These are phyloP conservation scores for Micromonas commoda DNA, from an alignment of 139 green algal genomes.

Conservation along the genomic window DNA sequence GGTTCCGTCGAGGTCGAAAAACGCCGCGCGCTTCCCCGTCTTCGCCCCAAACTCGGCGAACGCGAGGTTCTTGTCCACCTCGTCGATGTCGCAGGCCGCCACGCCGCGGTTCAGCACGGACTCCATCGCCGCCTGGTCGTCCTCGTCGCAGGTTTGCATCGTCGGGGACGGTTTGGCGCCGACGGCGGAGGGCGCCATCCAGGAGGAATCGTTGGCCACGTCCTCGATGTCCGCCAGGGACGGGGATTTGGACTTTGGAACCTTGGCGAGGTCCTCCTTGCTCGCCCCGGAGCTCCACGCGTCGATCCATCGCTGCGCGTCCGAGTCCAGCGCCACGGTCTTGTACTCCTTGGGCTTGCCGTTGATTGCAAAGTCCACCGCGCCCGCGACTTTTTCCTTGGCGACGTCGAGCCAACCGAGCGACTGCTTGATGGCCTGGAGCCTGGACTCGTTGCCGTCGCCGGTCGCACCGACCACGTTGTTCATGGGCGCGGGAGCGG, in stretches of 20 bases:
- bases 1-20: slow-evolving; percentile 45
- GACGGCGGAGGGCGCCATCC: not conserved
- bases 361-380: not conserved
- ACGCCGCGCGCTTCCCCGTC: slow-evolving; percentile 17
- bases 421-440: too few species aligned
- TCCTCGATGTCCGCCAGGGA: too few species aligned
- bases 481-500: too few species aligned
- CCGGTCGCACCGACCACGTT: too few species aligned
- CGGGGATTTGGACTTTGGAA: too few species aligned
- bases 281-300: not conserved
- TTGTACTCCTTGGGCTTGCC: too few species aligned
- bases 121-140: not conserved
- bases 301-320: not conserved
- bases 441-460: too few species aligned
- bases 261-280: not conserved
- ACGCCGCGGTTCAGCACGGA: not conserved
- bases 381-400: too few species aligned
- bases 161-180: not conserved
- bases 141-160: not conserved
- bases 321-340: not conserved
- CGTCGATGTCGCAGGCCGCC: too few species aligned
- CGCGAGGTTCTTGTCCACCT: not conserved
- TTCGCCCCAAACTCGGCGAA: not conserved
- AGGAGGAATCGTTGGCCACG: not conserved
- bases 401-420: too few species aligned